phyloP scores from a whole-genome alignment of 805 yeast species.

The Yamadazyma scolyti region DNA sequence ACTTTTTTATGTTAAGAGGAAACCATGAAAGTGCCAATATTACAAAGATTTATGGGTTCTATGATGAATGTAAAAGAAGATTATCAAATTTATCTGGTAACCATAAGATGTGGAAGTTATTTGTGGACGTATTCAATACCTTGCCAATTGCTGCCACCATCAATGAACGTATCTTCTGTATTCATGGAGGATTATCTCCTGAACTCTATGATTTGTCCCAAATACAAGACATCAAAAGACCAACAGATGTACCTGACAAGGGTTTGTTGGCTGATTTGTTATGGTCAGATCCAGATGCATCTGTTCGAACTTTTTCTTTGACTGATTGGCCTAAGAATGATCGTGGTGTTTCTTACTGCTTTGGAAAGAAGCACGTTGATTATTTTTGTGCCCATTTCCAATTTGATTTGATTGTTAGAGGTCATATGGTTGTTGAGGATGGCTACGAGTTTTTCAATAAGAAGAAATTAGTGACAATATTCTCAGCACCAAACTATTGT shows the following conservation, averaged over 20 bases:
- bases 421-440: conserved; percentile 88
- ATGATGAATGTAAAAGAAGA: conserved; percentile 58
- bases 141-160: conserved; percentile 61
- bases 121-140: conserved; percentile 55
- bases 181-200: conserved; percentile 76
- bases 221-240: conserved; percentile 68
- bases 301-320: conserved; percentile 28
- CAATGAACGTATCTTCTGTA: conserved; percentile 55
- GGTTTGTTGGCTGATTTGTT: conserved; percentile 74
- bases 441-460: conserved; percentile 81
- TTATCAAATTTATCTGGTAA: conserved; percentile 26
- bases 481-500: conserved; percentile 81
- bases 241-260: conserved; percentile 80
- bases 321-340: conserved; percentile 77
- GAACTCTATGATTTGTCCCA: conserved; percentile 61
- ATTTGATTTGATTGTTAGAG: conserved; percentile 75
- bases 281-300: conserved; percentile 75
- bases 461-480: conserved; percentile 71
- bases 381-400: conserved; percentile 62
- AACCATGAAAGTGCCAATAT: conserved; percentile 59
- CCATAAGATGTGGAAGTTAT: conserved; percentile 47
- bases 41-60: conserved; percentile 58
- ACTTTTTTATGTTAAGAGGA: conserved; percentile 57
- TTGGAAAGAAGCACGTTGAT: conserved; percentile 71
- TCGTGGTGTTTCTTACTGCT: conserved; percentile 78